Evolutionary conservation across 495 filamentous ascomycete species (phyloP), one percentile per base, ranked within the genome.

Genomic region (Aspergillus heteromorphus): DNA sequence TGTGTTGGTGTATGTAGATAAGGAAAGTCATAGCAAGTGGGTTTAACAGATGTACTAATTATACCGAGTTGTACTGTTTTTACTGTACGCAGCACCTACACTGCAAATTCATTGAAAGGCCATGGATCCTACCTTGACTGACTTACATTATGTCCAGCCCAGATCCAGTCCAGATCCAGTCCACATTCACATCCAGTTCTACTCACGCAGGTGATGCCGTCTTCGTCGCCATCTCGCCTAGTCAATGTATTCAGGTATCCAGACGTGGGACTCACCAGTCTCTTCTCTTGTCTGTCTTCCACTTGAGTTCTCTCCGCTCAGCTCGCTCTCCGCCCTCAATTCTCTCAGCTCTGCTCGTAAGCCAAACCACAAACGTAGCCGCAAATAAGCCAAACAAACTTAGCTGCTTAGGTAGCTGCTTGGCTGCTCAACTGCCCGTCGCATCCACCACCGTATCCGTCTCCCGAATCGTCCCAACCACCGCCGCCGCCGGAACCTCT

Each of bases 301-400:
- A 0, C 21, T 23, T 14, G 18, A 21, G n/a, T 18, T 36, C 20
- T 7, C 27, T 21, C 10, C 43, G 6, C 25, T 48, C 18, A n/a
- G n/a, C 5, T 23, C 13, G 1, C 21, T 23, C 49, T 18, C 20
- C 30, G 3, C 41, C 36, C 21, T 14, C 34, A 21, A 21, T 18
- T 36, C 20, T 7, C 27, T 21, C 10, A 21, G 6, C 25, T 48
- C 18, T 31, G 47, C 25, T 14, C 38, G 13, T 19, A 18, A 21
- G 11, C 23, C 45, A 38, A 4, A 13, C 34, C 11, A 38, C 5
- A 13, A 38, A 4, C 13, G 10, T 13, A 14, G 65, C n/a, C n/a
- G n/a, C n/a, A n/a, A n/a, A n/a, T n/a, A n/a, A n/a, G n/a, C n/a
- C 60, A 43, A 68, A 71, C 72, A 67, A 69, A 76, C 73, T 76